These are phyloP conservation scores for Pyrenula massariospora DNA, from an alignment of 495 filamentous ascomycete genomes.

Conservation along the genomic window DNA sequence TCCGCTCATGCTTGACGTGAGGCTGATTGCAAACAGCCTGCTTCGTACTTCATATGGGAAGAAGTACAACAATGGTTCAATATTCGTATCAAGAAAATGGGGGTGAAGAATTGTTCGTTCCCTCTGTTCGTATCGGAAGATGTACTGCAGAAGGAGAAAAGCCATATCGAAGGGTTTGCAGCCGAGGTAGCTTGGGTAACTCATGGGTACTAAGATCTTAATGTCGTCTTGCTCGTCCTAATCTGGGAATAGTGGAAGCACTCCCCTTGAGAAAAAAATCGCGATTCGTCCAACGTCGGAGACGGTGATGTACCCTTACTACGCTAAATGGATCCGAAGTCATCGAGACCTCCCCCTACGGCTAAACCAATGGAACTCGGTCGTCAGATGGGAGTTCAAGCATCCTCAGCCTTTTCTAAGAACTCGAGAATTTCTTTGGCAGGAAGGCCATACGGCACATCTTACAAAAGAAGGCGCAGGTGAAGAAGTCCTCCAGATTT, in stretches of 20 bases:
- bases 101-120: conserved; percentile 90
- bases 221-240: conserved; percentile 13
- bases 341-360: conserved; percentile 87
- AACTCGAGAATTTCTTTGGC: conserved; percentile 93
- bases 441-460: conserved; percentile 96
- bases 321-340: conserved; percentile 88
- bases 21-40: conserved; percentile 27
- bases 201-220: conserved; percentile 51
- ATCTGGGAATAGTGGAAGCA: conserved; percentile 51
- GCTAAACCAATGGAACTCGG: conserved; percentile 96
- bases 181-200: conserved; percentile 98
- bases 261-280: conserved; percentile 84
- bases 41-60: conserved; percentile 87
- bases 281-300: conserved; percentile 94
- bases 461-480: conserved; percentile 64
- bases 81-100: conserved; percentile 70
- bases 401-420: conserved; percentile 90
- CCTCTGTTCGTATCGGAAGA: conserved; percentile 88
- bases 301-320: conserved; percentile 92
- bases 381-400: conserved; percentile 97
- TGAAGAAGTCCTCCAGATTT: conserved; percentile 78
- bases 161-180: conserved; percentile 94
- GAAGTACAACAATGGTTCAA: conserved; percentile 85
- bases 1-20: conserved; percentile 2
- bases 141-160: conserved; percentile 87